These are phyloP conservation scores for Hippophae gyantsensis DNA, from an alignment of 306 rosid species.

Conservation along the genomic window DNA sequence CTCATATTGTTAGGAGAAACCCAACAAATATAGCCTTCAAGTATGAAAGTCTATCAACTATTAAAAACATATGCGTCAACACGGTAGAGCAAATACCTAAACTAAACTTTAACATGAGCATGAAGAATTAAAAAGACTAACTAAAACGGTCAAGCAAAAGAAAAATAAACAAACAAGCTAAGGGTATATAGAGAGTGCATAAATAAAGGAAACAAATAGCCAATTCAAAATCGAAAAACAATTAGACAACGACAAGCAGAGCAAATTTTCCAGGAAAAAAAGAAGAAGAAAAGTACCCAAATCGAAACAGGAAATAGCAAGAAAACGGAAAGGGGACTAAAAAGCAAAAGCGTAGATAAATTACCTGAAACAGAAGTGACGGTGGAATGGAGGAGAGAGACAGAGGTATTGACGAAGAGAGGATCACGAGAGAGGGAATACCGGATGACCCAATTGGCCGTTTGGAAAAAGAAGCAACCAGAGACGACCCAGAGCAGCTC, in stretches of 20 bases:
- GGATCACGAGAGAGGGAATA: slow-evolving; percentile 40
- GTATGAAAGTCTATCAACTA: no score
- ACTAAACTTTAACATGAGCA: no score
- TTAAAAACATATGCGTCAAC: no score
- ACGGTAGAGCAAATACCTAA: no score
- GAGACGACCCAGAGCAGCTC: slow-evolving; percentile 45
- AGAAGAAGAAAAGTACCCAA: not conserved
- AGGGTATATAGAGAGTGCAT: no score
- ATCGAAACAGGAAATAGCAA: not conserved
- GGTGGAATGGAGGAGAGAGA: slow-evolving; percentile 76
- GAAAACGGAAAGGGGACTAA: not conserved
- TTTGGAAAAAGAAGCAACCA: slow-evolving; percentile 56
- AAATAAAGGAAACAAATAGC: not conserved
- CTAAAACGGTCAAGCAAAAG: no score
- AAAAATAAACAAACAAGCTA: no score
- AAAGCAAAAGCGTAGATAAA: not conserved
- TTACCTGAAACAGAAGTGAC: slow-evolving; percentile 72
- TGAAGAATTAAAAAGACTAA: no score
- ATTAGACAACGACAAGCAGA: not conserved
- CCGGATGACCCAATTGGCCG: slow-evolving; percentile 47
- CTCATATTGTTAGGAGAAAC: no score
- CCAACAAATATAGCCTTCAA: no score
- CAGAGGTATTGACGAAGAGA: slow-evolving; percentile 75
- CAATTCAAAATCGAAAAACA: not conserved
- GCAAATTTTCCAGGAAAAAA: not conserved